Evolutionary conservation across 164 flowering plant genomes (phyloP), one percentile per base, ranked within the genome.

Genomic region (Magnolia sinica): DNA sequence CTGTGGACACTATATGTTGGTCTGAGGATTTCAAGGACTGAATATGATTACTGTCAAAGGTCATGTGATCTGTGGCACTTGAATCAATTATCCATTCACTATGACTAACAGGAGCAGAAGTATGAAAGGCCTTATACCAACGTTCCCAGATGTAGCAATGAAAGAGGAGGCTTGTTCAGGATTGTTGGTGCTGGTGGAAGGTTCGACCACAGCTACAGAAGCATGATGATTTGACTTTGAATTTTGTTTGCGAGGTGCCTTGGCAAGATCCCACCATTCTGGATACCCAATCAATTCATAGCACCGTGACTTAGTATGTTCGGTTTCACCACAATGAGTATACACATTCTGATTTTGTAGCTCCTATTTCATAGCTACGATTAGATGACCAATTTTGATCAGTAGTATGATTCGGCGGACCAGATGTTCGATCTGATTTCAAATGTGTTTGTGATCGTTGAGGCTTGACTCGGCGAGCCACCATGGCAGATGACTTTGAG

Each of bases 201-300:
- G 58, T 50, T 74, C 23, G 3, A 3, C 45, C n/a, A 64, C 8
- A 18, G 8, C 22, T 3, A 70, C 20, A 49, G 20, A 70, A 4
- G 55, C 52, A 70, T 67, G 55, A 2, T 63, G 55, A 13, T n/a
- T 24, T 45, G 50, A 7, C 16, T 64, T 74, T 50, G 58, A 23
- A 50, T 22, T 75, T 4, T 23, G 2, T 75, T 68, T 68, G 1
- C 9, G 4, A 0, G 71, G 70, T 4, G n/a, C 49, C 63, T 74
- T 74, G 45, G 71, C 19, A 24, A 3, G 49, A 65, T 68, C 72
- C 65, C 51, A 64, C 69, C 76, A 74, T 37, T 74, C 69, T 37
- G 76, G 76, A 37, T 74, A 74, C 6, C 77, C 72, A 68, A 67
- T 76, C 19, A 76, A 2, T 14, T 76, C 73, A 69, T 69, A 76